Conservation (phyloP, 2,329 filamentous ascomycete genomes). For the Pseudohalonectria lignicola region DNA sequence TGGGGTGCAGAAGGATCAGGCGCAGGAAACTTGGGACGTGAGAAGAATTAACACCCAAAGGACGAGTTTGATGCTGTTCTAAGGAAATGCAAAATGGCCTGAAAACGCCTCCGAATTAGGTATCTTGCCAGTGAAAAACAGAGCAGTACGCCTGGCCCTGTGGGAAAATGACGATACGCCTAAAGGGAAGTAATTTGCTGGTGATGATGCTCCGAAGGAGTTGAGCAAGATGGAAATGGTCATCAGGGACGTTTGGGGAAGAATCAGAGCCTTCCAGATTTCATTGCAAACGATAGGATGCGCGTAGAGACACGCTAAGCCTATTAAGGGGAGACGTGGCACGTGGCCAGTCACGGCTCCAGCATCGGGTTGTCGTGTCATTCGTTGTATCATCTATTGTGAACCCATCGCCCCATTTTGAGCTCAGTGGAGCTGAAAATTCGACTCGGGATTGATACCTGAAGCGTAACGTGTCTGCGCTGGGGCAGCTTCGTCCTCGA, state of each 20-base stretch:
- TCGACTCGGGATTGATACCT: no score
- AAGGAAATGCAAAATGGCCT: no score
- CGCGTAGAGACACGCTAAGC: neutral
- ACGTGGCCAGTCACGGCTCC: conserved; percentile 12
- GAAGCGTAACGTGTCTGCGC: no score
- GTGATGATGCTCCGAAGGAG: neutral
- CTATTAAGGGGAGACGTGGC: conserved; percentile 1
- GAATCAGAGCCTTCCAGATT: conserved; percentile 1
- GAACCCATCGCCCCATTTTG: no score
- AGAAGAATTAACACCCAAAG: neutral
- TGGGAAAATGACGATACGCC: neutral
- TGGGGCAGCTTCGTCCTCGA: no score
- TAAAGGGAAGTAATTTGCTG: neutral
- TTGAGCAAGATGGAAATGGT: neutral
- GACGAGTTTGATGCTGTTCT: neutral
- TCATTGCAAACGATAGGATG: neutral
- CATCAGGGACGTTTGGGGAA: conserved; percentile 1
- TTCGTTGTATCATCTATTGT: no score
- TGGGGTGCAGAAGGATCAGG: neutral
- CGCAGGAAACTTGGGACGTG: neutral
- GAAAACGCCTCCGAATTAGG: no score
- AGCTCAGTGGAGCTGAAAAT: no score
- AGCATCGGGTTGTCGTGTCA: no score
- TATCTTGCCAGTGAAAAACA: no score
- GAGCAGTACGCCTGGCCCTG: neutral